Conservation (phyloP, 768 basidiomycete species). For the Mycena crocata region DNA sequence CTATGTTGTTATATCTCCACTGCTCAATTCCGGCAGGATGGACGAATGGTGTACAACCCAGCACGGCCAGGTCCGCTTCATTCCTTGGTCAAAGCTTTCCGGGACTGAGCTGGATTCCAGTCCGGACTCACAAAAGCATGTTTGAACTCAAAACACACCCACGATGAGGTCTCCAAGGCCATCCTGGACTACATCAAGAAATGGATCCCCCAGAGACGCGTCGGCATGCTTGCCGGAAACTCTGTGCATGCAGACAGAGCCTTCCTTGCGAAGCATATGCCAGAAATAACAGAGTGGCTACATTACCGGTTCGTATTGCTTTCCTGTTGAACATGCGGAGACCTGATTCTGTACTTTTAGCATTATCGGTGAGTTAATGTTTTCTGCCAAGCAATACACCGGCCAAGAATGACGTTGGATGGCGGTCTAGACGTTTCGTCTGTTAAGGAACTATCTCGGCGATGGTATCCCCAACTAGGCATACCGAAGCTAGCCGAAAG, state of each 20-base stretch:
- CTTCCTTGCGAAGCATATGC: conserved; percentile 85
- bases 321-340: conserved; percentile 9
- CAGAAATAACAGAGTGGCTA: conserved; percentile 79
- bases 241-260: conserved; percentile 85
- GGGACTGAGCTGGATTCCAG: conserved; percentile 47
- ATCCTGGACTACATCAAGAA: conserved; percentile 85
- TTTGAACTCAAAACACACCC: conserved; percentile 73
- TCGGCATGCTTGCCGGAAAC: conserved; percentile 85
- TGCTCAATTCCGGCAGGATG: conserved; percentile 66
- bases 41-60: conserved; percentile 87
- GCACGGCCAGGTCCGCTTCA: conserved; percentile 72
- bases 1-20: conserved; percentile 5
- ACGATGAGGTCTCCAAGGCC: conserved; percentile 65
- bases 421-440: conserved; percentile 92
- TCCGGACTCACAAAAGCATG: conserved; percentile 89
- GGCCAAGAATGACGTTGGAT: too few species aligned
- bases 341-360: conserved; percentile 15
- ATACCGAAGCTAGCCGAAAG: conserved; percentile 51
- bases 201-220: conserved; percentile 78
- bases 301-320: conserved; percentile 76
- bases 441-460: conserved; percentile 82
- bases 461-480: conserved; percentile 70
- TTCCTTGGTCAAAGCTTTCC: not conserved
- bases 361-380: conserved; percentile 34
- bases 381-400: not conserved